Evolutionary conservation across 331 rosid species (phyloP).

Genomic region (Pyracantha coccinea): DNA sequence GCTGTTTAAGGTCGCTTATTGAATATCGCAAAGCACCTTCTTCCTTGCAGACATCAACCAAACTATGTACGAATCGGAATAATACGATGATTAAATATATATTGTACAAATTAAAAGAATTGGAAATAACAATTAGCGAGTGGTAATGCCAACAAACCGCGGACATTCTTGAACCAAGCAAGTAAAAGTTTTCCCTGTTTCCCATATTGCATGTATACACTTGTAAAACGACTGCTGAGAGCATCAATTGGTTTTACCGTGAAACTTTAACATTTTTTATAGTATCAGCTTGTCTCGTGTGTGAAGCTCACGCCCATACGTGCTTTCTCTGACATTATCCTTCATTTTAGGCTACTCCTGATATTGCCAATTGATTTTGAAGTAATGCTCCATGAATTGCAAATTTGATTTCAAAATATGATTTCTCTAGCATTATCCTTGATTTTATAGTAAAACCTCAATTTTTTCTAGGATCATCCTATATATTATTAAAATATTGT

Average conservation of each 20-base stretch:
- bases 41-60: neutral
- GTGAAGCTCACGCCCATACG: fast-evolving
- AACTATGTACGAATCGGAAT: neutral
- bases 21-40: neutral
- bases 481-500: neutral
- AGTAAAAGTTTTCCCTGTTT: neutral
- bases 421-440: too few species aligned
- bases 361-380: too few species aligned
- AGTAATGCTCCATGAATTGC: too few species aligned
- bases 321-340: too few species aligned
- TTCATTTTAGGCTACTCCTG: fast-evolving
- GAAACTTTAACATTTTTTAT: too few species aligned
- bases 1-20: too few species aligned
- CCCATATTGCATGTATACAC: neutral
- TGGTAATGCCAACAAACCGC: neutral
- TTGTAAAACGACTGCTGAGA: neutral
- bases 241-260: too few species aligned
- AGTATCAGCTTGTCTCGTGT: too few species aligned
- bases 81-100: neutral
- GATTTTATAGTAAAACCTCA: too few species aligned
- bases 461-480: neutral
- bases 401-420: too few species aligned
- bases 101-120: neutral
- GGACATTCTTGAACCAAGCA: conserved; percentile 6
- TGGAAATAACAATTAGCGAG: neutral